Base-by-base conservation (phyloP, 768 basidiomycete genomes). In the Suillus subaureus region DNA sequence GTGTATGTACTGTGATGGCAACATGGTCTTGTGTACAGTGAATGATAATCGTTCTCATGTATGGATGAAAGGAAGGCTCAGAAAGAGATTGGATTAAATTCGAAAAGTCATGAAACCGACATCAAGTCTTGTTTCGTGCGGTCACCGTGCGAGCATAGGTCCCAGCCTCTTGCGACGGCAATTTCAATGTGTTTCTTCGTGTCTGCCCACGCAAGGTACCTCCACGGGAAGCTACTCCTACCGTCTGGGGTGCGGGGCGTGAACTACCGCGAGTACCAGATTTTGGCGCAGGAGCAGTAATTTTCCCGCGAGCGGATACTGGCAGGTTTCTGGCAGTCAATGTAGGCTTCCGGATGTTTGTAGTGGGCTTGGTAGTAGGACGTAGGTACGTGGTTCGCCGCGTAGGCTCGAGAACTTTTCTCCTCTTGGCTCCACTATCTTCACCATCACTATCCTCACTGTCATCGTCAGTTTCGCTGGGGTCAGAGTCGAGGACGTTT, bases 321-420 rank as follows among this genome's bases (percentile, higher is more conserved):
- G 26, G 51, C n/a, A 54, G 7, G 35, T 35, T 65, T 62, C 64
- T 69, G 18, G 68, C 61, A 40, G 71, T 49, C n/a, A 68, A 35
- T 12, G 64, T 11, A 13, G 33, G 54, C 60, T 70, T 74, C 57
- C 66, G 74, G 16, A 62, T 37, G 26, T 62, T 67, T 39, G 61
- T 65, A 21, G 52, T n/a, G 6, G 63, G 70, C 60, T 65, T 71
- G 45, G 60, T 26, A 28, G 54, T 43, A 11, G 75, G 74, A 12
- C 77, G 77, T 26, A 77, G 63, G 18, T 70, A 71, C 13, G 71
- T 71, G 57, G 65, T 69, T 43, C 75, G 75, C 62, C 67, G 70
- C 15, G 68, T 31, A 43, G 75, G 71, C 18, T 70, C 69, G 26
- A 77, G 52, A 31, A 77, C 69, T 26, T 54, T 74, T 56, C 71